A percentile compares a stretch with the other conserved stretches of the same genome.
phyloP scores from a whole-genome alignment of 495 filamentous ascomycete genomes.

The Staphylotrichum longicolle region DNA sequence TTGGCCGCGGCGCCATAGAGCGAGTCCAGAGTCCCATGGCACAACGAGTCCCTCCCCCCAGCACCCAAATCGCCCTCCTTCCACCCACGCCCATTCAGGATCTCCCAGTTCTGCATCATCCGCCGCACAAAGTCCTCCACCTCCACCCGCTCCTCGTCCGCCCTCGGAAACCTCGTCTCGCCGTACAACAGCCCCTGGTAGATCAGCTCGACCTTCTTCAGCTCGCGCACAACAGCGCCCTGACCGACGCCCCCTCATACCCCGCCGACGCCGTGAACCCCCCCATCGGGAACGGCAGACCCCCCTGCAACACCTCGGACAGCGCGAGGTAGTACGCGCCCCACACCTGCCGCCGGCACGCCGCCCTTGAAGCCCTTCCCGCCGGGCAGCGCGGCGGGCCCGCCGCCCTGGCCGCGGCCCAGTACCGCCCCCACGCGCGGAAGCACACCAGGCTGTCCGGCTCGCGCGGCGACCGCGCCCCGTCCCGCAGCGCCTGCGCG shows the following conservation, averaged over 20 bases:
- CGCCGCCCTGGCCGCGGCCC: conserved; percentile 45
- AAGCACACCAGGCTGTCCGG: conserved; percentile 54
- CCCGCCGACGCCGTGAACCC: conserved; percentile 36
- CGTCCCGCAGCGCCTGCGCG: conserved; percentile 52
- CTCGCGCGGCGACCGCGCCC: conserved; percentile 44
- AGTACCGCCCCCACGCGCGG: conserved; percentile 61
- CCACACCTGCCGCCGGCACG: conserved; percentile 64
- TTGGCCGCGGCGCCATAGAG: conserved; percentile 85
- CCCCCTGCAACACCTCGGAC: conserved; percentile 60
- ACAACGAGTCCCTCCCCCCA: conserved; percentile 69
- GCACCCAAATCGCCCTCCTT: conserved; percentile 72
- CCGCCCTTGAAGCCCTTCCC: conserved; percentile 48
- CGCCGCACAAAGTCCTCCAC: conserved; percentile 78
- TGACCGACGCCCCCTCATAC: conserved; percentile 47
- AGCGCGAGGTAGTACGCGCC: conserved; percentile 74
- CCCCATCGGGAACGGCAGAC: conserved; percentile 49
- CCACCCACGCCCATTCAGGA: conserved; percentile 73
- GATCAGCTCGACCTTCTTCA: conserved; percentile 69
- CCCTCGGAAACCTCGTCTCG: conserved; percentile 79
- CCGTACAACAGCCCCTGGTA: conserved; percentile 71
- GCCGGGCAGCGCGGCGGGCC: conserved; percentile 33
- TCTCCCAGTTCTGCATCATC: conserved; percentile 80
- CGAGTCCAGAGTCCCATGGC: conserved; percentile 73
- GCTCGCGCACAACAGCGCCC: conserved; percentile 63
- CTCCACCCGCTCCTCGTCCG: conserved; percentile 66